Base-by-base conservation (phyloP, 495 filamentous ascomycete species). In the Acidomyces sp. region DNA sequence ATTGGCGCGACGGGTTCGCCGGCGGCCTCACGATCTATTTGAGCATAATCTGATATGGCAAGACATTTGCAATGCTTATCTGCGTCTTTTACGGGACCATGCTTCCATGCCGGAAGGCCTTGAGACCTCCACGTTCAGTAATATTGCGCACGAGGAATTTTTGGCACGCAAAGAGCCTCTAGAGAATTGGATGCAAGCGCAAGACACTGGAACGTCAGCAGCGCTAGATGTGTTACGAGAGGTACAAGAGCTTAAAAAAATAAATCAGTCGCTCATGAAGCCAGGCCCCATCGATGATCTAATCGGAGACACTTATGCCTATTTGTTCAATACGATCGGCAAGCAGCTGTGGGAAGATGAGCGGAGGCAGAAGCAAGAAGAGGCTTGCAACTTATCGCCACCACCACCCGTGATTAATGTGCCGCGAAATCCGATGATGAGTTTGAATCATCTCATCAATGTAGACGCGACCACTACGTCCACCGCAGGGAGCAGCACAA, bases 11-110 rank as follows among this genome's bases (percentile, higher is more conserved):
- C 74, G 85, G 12, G 74, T 96, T 9, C 76, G 88, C 20, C 83
- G 85, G 54, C 82, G 82, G 48, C 71, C 78, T 27, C 69, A 73
- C 31, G 90, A 95, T 34, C 90, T 90, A 50, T 81, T 85, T 55
- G 75, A 85, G 43, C 92, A 96, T 53, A 64, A 62, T 36, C 75
- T 82, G 23, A 66, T 99, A 4, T 99, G 92, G 92, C 75, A 82
- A 45, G 75, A 79, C 30, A 70, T 82, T 34, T 85, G 84, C 55
- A 52, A 74, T 13, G 67, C 68, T 1, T 95, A 93, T 54, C 62
- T 88, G 9, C 42, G 73, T 52, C 63, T 93, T 33, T 70, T 94
- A 37, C 82, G 92, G 3, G 64, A 76, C 31, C 66, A 69, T 2
- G 81, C 72, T 44, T 52, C 69, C 3, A 70, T 96, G 25, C 66